A percentile compares a stretch with the other conserved stretches of the same genome.
Evolutionary conservation across 2,329 filamentous ascomycete genomes (phyloP).

Genomic region (Hypoxylon sp.): DNA sequence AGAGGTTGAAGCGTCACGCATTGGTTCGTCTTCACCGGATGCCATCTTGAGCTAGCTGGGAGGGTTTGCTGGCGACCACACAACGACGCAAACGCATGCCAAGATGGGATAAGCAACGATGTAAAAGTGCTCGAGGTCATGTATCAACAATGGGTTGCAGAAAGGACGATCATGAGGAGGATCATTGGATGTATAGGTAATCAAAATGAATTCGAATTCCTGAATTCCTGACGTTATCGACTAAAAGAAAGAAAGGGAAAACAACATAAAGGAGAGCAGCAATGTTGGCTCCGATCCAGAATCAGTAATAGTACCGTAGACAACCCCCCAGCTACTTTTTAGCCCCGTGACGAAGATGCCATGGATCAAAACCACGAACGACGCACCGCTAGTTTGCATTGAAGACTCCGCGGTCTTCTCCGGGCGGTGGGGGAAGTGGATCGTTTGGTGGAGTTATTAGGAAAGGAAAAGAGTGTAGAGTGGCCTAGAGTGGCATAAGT

Average conservation of each 20-base stretch:
- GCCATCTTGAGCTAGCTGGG: slow-evolving; percentile 44
- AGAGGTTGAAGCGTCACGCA: slow-evolving; percentile 47
- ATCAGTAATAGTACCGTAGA: slow-evolving; percentile 28
- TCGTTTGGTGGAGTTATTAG: slow-evolving; percentile 39
- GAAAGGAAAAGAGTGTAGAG: slow-evolving; percentile 14
- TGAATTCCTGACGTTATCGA: slow-evolving; percentile 25
- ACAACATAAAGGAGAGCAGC: slow-evolving; percentile 11
- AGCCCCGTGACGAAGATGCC: slow-evolving; percentile 44
- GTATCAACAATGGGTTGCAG: slow-evolving; percentile 13
- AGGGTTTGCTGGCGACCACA: neutral
- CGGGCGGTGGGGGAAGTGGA: slow-evolving; percentile 45
- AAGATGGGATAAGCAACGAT: slow-evolving; percentile 8
- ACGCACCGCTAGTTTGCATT: slow-evolving; percentile 47
- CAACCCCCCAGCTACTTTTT: slow-evolving; percentile 32
- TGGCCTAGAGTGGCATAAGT: neutral
- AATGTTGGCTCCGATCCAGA: slow-evolving; percentile 36
- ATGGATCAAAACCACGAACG: slow-evolving; percentile 35
- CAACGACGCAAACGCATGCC: slow-evolving; percentile 6
- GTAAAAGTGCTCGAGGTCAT: slow-evolving; percentile 24
- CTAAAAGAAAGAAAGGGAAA: slow-evolving; percentile 17
- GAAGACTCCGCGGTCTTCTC: slow-evolving; percentile 41
- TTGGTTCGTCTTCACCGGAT: slow-evolving; percentile 48
- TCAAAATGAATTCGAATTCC: slow-evolving; percentile 21
- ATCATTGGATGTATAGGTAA: slow-evolving; percentile 1
- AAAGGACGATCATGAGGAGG: neutral